Evolutionary conservation across 306 rosid species (phyloP).

Genomic region (Vachellia pachyceras): DNA sequence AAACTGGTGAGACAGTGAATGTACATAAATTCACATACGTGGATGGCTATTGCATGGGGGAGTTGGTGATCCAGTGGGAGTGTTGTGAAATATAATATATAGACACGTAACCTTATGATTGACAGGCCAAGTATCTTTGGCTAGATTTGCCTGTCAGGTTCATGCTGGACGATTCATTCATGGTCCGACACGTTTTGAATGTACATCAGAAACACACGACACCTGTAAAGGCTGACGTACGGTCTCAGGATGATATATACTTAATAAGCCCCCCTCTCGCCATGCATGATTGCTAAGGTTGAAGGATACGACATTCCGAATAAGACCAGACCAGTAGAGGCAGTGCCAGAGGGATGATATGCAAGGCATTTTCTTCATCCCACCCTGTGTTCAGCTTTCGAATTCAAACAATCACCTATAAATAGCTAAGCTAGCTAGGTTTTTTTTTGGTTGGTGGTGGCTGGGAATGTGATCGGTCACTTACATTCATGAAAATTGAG

Average conservation of each 20-base stretch:
- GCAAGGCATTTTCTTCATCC: too few species aligned
- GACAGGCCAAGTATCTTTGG: conserved; percentile 32
- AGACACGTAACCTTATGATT: conserved; percentile 49
- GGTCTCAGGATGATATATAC: not conserved
- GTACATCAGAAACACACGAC: conserved; percentile 18
- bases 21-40: not conserved
- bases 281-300: conserved; percentile 45
- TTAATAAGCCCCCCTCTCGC: too few species aligned
- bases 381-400: too few species aligned
- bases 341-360: not conserved
- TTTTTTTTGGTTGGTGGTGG: too few species aligned
- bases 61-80: not conserved
- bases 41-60: not conserved
- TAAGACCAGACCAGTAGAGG: conserved; percentile 29
- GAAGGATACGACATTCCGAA: conserved; percentile 28
- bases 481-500: not conserved
- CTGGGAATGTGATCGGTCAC: not conserved
- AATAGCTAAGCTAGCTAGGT: too few species aligned
- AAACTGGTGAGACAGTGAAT: not conserved
- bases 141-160: conserved; percentile 46
- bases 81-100: not conserved
- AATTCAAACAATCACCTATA: too few species aligned
- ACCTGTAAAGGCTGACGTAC: conserved; percentile 19
- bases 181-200: conserved; percentile 27
- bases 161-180: not conserved